Percentiles rank a stretch among this genome's conserved stretches.
These are phyloP conservation scores for Quercus tomentella DNA, from an alignment of 331 rosid species.

Conservation along the genomic window DNA sequence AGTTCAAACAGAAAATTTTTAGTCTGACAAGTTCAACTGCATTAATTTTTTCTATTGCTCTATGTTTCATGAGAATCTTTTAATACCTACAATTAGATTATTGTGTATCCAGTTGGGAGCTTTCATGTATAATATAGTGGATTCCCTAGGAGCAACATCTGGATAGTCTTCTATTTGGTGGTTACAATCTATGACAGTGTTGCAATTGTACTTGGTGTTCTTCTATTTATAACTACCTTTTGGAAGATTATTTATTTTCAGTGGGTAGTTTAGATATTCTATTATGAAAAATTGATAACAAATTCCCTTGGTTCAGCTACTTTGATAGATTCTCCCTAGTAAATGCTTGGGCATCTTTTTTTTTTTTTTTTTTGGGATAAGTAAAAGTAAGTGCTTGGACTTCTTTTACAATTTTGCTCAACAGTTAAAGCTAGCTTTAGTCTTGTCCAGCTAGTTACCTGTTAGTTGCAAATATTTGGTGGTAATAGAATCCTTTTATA, in stretches of 20 bases:
- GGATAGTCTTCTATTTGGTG: not conserved
- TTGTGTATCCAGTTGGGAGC: conserved; percentile 12
- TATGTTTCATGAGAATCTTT: not conserved
- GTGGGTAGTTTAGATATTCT: not conserved
- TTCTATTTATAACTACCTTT: not conserved
- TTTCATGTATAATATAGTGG: conserved; percentile 1
- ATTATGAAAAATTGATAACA: not conserved
- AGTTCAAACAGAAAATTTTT: not conserved
- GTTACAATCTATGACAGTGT: not conserved
- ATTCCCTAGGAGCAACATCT: not conserved
- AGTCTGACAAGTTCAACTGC: not conserved
- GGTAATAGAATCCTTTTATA: not conserved
- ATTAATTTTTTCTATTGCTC: not conserved
- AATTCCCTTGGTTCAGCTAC: not conserved
- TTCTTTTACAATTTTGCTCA: not conserved
- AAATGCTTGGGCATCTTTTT: not conserved
- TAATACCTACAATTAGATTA: not conserved
- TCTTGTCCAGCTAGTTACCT: not conserved
- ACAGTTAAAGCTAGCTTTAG: not conserved
- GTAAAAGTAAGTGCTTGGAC: not conserved
- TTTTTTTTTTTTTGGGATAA: no score
- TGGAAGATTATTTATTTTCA: not conserved
- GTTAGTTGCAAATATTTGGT: not conserved
- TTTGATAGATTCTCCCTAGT: not conserved
- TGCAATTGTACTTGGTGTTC: not conserved